Evolutionary conservation across 192 early-diverging fungal genomes (phyloP), one percentile per base, ranked within the genome.

Genomic region (Linnemannia hyalina): DNA sequence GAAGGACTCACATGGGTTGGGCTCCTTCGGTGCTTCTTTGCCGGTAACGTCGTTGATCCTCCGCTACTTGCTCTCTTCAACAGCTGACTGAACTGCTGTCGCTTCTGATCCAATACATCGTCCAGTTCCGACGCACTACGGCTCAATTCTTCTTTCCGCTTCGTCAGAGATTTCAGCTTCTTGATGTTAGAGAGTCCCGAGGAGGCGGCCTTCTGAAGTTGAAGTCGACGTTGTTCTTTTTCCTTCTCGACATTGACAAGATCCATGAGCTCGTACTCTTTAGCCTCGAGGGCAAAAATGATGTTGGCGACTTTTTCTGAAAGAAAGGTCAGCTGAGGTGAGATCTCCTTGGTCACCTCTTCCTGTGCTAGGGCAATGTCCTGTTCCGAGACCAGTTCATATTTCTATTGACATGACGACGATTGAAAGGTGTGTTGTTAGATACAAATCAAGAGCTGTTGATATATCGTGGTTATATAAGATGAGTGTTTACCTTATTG

Each of bases 81-180:
- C 15, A 85, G n/a, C 36, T 80, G 54, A 35, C 29, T 35, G 42
- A 85, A 76, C 70, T 85, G 78, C 20, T 85, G 9, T 22, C 78
- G 83, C 46, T 80, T 85, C 35, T 80, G 75, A 35, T 80, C 83
- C 44, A 80, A 9, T n/a, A 85, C 83, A 4, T 72, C 57, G 7
- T 85, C 83, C 52, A 85, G 57, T n/a, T 85, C 83, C 18, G 75
- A n/a, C 0, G 60, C 68, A 40, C 72, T 80, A 23, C 68, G 68
- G 32, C 78, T 85, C 74, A 80, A 29, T n/a, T 85, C 83, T 20
- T 85, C 83, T 60, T 85, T 85, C 46, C 83, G 74, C n/a, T 69
- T 80, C 16, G 75, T 80, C 70, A 85, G 60, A 13, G 83, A 80
- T 47, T 85, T 74, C n/a, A 85, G 70, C 22, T 36, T 57, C 20